Percentiles rank a stretch among this genome's conserved stretches.
phyloP scores from a whole-genome alignment of 257 asterid species.

The Ophiorrhiza pumila region DNA sequence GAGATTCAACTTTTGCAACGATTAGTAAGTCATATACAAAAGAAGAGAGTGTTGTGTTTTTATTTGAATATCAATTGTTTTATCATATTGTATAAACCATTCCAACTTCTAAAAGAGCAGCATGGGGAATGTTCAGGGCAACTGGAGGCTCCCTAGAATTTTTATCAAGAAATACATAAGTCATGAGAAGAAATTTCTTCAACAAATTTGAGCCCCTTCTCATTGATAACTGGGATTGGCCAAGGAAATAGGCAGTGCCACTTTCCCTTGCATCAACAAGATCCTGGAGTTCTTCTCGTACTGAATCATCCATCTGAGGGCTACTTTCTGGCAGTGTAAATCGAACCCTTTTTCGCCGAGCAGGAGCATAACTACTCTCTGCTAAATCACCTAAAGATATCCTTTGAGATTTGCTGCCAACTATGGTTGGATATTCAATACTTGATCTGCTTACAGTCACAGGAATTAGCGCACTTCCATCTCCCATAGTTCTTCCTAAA shows the following conservation, averaged over 20 bases:
- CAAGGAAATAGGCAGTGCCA: conserved; percentile 83
- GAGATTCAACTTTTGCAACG: neutral
- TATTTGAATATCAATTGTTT: no score
- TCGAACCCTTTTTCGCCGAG: conserved; percentile 48
- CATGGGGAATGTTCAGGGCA: conserved; percentile 72
- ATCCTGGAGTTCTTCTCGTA: conserved; percentile 66
- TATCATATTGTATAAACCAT: conserved; percentile 61
- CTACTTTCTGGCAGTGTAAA: conserved; percentile 54
- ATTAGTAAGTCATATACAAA: no score
- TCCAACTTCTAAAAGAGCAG: conserved; percentile 86
- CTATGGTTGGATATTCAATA: neutral
- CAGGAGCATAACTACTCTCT: conserved; percentile 20
- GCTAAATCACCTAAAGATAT: conserved; percentile 27
- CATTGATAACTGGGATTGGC: conserved; percentile 64
- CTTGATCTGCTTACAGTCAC: conserved; percentile 24
- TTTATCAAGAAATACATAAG: conserved; percentile 64
- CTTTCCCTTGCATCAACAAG: conserved; percentile 79
- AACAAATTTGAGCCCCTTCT: conserved; percentile 61
- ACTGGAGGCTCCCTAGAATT: conserved; percentile 79
- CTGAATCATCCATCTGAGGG: conserved; percentile 46
- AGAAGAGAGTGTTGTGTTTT: no score
- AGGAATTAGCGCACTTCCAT: conserved; percentile 51
- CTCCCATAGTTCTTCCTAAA: conserved; percentile 49
- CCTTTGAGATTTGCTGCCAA: conserved; percentile 28
- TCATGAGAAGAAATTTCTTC: conserved; percentile 53